Percentiles rank a stretch among this genome's conserved stretches.
phyloP scores from a whole-genome alignment of 345 rosid species.

The Sapria himalayana region DNA sequence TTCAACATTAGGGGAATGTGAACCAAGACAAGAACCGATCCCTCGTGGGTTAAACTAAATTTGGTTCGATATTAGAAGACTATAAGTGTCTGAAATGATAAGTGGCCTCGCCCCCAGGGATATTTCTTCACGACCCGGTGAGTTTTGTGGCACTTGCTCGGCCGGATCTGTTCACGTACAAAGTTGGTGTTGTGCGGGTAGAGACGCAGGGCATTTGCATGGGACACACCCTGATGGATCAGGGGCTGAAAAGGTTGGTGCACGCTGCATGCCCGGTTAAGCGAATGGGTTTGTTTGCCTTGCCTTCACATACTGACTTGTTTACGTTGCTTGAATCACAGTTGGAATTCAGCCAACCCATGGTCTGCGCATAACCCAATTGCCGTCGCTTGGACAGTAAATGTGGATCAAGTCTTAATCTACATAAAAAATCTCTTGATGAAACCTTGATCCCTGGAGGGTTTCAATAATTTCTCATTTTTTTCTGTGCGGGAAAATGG shows the following conservation, averaged over 20 bases:
- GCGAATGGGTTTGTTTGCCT: not conserved
- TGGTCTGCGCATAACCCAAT: constrained; percentile 70
- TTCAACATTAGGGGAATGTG: no score
- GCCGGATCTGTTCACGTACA: constrained; percentile 77
- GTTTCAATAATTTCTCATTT: no score
- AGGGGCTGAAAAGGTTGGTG: constrained; percentile 52
- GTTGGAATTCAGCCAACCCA: constrained; percentile 70
- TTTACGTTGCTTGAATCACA: constrained; percentile 6
- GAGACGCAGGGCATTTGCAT: constrained; percentile 78
- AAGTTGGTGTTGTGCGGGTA: constrained; percentile 72
- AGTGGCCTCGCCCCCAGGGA: no score
- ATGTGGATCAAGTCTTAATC: constrained; percentile 33
- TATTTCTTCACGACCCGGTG: constrained; percentile 83
- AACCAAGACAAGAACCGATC: no score
- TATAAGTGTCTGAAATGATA: no score
- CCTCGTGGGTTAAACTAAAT: no score
- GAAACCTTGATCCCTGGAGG: constrained; percentile 28
- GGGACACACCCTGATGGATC: constrained; percentile 88
- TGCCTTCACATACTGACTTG: not conserved
- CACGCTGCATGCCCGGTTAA: no score
- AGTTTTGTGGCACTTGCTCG: constrained; percentile 59
- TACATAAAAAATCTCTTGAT: constrained; percentile 31
- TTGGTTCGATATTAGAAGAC: no score
- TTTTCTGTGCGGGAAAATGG: no score
- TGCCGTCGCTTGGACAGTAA: constrained; percentile 66